phyloP scores from a whole-genome alignment of 768 basidiomycete genomes.

The Amanita inopinata region DNA sequence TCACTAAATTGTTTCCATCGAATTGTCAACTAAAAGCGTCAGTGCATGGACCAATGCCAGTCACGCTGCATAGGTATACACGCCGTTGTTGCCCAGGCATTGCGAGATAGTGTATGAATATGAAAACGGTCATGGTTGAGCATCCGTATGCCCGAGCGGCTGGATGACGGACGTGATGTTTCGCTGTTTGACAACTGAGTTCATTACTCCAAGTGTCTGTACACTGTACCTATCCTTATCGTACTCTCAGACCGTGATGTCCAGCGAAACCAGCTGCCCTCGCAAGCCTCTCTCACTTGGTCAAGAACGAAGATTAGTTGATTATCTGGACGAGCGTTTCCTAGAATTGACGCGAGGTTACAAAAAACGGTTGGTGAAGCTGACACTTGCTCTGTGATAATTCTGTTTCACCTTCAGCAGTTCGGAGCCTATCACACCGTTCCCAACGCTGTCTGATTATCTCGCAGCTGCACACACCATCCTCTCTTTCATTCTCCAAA shows the following conservation, averaged over 20 bases:
- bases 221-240: no score
- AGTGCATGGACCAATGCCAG: conserved; percentile 69
- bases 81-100: conserved; percentile 60
- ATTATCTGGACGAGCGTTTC: conserved; percentile 57
- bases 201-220: no score
- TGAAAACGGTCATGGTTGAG: no score
- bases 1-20: conserved; percentile 4
- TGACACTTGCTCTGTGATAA: background rate
- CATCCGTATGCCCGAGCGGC: no score
- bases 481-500: conserved; percentile 56
- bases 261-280: background rate
- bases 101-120: conserved; percentile 33
- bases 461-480: conserved; percentile 47
- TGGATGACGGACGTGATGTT: no score
- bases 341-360: conserved; percentile 56
- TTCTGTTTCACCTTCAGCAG: conserved; percentile 21
- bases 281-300: conserved; percentile 31
- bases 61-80: conserved; percentile 69
- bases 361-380: conserved; percentile 58
- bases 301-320: conserved; percentile 58
- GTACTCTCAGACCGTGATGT: no score
- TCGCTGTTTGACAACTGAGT: no score
- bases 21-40: background rate
- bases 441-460: conserved; percentile 52
- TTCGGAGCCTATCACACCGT: conserved; percentile 37